Conservation (phyloP, 2,329 filamentous ascomycete genomes). For the Lanzia echinophila region DNA sequence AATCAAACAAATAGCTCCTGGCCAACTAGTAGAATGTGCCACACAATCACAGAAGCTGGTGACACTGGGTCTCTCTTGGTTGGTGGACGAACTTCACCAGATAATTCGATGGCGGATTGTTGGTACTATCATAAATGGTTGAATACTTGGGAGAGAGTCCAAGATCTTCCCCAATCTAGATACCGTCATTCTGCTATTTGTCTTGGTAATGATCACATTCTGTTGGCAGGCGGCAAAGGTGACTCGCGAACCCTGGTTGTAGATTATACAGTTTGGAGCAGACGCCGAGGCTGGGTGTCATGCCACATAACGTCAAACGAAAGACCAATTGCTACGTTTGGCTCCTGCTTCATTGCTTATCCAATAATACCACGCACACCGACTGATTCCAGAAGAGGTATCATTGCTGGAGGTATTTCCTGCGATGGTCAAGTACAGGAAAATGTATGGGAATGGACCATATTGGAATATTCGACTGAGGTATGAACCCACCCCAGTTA, state of each 20-base stretch:
- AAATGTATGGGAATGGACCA: conserved; percentile 13
- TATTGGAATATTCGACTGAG: conserved; percentile 31
- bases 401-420: conserved; percentile 65
- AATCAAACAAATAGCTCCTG: conserved; percentile 21
- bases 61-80: conserved; percentile 55
- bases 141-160: conserved; percentile 53
- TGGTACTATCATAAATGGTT: conserved; percentile 60
- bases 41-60: conserved; percentile 63
- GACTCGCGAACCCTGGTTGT: conserved; percentile 21
- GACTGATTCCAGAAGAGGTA: conserved; percentile 42
- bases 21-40: conserved; percentile 58
- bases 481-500: conserved; percentile 9
- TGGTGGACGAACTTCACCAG: conserved; percentile 74
- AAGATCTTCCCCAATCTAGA: conserved; percentile 61
- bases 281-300: conserved; percentile 24
- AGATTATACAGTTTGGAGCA: conserved; percentile 26
- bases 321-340: conserved; percentile 16
- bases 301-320: conserved; percentile 16
- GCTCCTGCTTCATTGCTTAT: conserved; percentile 19
- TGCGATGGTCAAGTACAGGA: conserved; percentile 4
- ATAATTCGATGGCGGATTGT: conserved; percentile 61
- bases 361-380: conserved; percentile 14
- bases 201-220: conserved; percentile 44
- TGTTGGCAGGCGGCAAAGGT: conserved; percentile 27
- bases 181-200: conserved; percentile 66